Evolutionary conservation across 2,329 filamentous ascomycete species (phyloP).

Genomic region (Drechslerella dactyloides): DNA sequence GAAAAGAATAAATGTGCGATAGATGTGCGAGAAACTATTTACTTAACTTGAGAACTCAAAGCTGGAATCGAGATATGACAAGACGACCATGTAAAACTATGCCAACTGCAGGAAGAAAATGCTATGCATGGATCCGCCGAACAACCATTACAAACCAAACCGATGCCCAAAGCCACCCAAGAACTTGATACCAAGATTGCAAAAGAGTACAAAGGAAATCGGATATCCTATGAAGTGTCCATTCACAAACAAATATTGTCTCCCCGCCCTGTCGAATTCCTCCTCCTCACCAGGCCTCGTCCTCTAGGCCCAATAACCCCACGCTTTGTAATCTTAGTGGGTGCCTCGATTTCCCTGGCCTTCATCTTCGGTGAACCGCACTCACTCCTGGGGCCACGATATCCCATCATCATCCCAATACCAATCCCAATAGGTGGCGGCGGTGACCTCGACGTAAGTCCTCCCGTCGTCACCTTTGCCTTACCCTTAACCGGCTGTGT

Average conservation of each 20-base stretch:
- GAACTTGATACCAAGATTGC: background rate
- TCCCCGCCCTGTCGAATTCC: constrained; percentile 43
- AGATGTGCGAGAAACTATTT: too few relatives aligned
- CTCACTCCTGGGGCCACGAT: constrained; percentile 32
- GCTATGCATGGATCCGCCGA: too few relatives aligned
- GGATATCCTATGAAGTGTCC: background rate
- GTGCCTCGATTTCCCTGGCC: constrained; percentile 38
- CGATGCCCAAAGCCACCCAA: too few relatives aligned
- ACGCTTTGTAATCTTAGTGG: constrained; percentile 47
- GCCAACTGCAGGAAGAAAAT: too few relatives aligned
- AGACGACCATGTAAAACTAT: too few relatives aligned
- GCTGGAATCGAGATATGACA: too few relatives aligned
- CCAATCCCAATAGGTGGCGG: constrained; percentile 47
- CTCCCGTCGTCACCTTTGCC: constrained; percentile 9
- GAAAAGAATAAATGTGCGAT: too few relatives aligned
- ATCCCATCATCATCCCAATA: constrained; percentile 49
- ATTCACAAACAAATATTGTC: constrained; percentile 43
- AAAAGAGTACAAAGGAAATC: background rate
- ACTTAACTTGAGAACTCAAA: too few relatives aligned
- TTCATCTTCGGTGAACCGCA: constrained; percentile 37
- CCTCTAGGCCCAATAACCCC: constrained; percentile 25
- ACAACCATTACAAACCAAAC: too few relatives aligned
- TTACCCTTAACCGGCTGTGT: constrained; percentile 22
- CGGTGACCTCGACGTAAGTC: background rate
- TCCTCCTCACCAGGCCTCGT: constrained; percentile 38